Conservation (phyloP, 108 stramenopile species). For the Cyclotella kingstonii region DNA sequence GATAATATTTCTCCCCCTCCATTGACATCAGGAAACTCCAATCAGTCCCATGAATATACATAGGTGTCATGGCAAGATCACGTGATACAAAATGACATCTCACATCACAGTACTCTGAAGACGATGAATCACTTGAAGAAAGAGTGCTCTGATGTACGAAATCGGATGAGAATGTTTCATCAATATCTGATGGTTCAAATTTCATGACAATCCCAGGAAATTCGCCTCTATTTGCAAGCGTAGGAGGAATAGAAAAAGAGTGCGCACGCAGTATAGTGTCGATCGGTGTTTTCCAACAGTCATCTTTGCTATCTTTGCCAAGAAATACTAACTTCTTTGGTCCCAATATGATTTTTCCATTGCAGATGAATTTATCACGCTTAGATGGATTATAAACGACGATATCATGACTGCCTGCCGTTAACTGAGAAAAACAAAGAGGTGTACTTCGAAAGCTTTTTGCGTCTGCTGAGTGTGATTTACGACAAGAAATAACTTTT, state of each 20-base stretch:
- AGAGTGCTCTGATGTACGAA: background rate
- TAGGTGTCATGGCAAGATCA: background rate
- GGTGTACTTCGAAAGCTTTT: background rate
- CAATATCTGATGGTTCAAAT: background rate
- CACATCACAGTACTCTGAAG: conserved; percentile 8
- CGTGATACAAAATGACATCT: conserved; percentile 1
- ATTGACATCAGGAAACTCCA: conserved; percentile 10
- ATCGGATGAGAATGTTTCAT: conserved; percentile 22
- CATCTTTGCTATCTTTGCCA: background rate
- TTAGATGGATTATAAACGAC: conserved; percentile 17
- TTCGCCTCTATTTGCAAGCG: conserved; percentile 12
- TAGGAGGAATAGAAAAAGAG: conserved; percentile 5
- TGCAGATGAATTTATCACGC: conserved; percentile 18
- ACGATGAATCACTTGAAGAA: background rate
- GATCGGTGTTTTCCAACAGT: background rate
- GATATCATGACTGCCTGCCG: background rate
- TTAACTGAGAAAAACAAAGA: background rate
- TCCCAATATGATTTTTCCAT: background rate
- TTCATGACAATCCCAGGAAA: conserved; percentile 17
- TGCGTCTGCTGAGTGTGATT: background rate
- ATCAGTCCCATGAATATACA: conserved; percentile 18
- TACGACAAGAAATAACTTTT: conserved; percentile 1
- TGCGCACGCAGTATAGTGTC: conserved; percentile 3
- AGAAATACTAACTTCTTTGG: background rate
- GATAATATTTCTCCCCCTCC: conserved; percentile 20